Base-by-base conservation (phyloP, 805 yeast genomes). In the Candida parachauliodes region DNA sequence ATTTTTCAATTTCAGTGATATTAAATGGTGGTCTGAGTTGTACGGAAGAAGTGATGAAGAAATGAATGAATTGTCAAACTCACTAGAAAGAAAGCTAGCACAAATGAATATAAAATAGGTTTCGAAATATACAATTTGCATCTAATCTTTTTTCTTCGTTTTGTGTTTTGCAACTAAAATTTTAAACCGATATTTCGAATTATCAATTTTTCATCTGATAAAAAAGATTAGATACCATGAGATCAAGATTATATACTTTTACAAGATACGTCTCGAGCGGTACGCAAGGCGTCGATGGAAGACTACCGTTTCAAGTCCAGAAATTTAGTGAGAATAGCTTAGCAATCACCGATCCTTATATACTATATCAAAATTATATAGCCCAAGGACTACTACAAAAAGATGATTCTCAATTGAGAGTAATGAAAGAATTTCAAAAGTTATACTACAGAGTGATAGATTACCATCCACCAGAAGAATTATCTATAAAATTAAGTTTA, bases 21-120 rank as follows among this genome's bases (percentile, higher is more conserved):
- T 81, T n/a, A 74, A 76, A 45, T 91, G 95, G 91, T 89, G 98
- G 98, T 77, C 74, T 52, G 94, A 87, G 49, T 62, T 85, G 18
- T 86, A 83, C 53, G 95, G 96, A 0, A 63, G 91, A 37, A 65
- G 78, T 3, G 83, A 84, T 52, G 77, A 78, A 41, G 72, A 65
- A 37, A 65, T 70, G 70, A 69, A 70, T 43, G 70, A 68, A 20
- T 49, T 63, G 22, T 59, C 66, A 4, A 62, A 62, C 40, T 61
- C 70, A 0, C 49, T 68, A 16, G 72, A 67, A 34, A 46, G 60
- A 22, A 68, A 67, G 43, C 65, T 66, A 50, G 72, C 72, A 5
- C 58, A 59, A 41, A 59, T 63, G 62, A 62, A 51, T 23, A 5
- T 40, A 4, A 26, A 31, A 25, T 27, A 35, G n/a, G n/a, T n/a